Base-by-base conservation (phyloP, 345 rosid genomes). In the Psidium friedrichsthalianum region DNA sequence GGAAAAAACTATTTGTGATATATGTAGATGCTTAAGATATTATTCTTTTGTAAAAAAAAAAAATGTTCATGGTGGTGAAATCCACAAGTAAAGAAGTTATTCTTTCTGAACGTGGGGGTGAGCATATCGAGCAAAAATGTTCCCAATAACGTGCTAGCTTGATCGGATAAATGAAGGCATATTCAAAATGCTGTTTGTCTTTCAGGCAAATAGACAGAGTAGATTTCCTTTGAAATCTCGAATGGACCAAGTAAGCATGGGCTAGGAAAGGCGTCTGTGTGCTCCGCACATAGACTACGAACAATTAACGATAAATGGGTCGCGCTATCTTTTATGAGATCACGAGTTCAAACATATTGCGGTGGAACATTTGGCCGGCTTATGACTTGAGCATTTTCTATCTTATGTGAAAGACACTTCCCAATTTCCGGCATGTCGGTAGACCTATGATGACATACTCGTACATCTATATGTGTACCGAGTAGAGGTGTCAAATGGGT, bases 381-480 rank as follows among this genome's bases (percentile, higher is more conserved):
- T n/a, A 29, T 32, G 24, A 7, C 6, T 29, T 1, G 74, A 27
- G 18, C 5, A 27, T 61, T 61, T n/a, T 10, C 42, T 15, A 14
- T 29, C 40, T 15, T 9, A 3, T 1, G 21, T 3, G 5, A 52
- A 61, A 27, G 21, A 29, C 5, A 3, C 11, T 15, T 64, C 6
- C 0, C 3, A 2, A 5, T 4, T 16, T 64, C 12, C n/a, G 5
- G 11, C 0, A 64, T 2, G 21, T 32, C 9, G 29, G 3, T 29
- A 3, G 44, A 4, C 6, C 29, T 0, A 9, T 3, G 40, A 59
- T 6, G 74, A 16, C 15, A 6, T 7, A 4, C 20, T 59, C 1
- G 4, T 59, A 61, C 0, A 27, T 36, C 1, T 61, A n/a, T n/a
- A 27, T 15, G 14, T 27, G 32, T 36, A 61, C 15, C 6, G n/a